Evolutionary conservation across 2,329 filamentous ascomycete species (phyloP), one percentile per base, ranked within the genome.

Genomic region (Clonostachys solani): DNA sequence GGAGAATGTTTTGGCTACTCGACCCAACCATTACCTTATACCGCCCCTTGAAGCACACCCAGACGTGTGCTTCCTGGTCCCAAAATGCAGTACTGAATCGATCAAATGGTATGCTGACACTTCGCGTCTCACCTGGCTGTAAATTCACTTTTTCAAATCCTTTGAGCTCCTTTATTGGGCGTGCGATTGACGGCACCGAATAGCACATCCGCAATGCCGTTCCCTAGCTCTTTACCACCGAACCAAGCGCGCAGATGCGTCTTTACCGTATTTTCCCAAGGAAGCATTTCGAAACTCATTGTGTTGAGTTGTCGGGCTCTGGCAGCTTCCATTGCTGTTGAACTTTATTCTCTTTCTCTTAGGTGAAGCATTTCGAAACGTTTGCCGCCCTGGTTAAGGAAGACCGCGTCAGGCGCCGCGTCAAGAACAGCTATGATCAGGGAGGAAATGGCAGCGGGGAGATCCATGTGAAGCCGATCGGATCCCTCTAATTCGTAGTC

Each of bases 401-500:
- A 50, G 75, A 75, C 49, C 58, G 56, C 0, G 62, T 75, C 35
- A 33, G 47, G 3, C 56, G 52, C 3, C 65, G 64, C 0, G 56
- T 61, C 2, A 52, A 52, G 16, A 67, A 60, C 29, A 3, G 72
- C 71, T 15, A 66, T 60, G 55, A 84, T 77, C 44, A 87, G 61
- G 4, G 71, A 66, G 44, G 87, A 81, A 40, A 79, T 81, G 10
- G 44, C 47, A 4, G 48, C 69, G 80, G 83, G 87, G 2, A 86
- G 63, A 5, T 82, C 84, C 40, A 88, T 69, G 61, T 86, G 86
- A 59, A 84, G 84, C 46, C 84, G 77, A 61, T 87, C 84, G 49
- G 83, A 83, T 49, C 70, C 66, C 84, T 86, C 56, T 2, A 47
- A 50, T 37, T 58, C 56, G 38, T 49, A 55, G 9, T 54, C 51